Base-by-base conservation (phyloP, 2,329 filamentous ascomycete genomes). In the Epichloe brachyelytri region DNA sequence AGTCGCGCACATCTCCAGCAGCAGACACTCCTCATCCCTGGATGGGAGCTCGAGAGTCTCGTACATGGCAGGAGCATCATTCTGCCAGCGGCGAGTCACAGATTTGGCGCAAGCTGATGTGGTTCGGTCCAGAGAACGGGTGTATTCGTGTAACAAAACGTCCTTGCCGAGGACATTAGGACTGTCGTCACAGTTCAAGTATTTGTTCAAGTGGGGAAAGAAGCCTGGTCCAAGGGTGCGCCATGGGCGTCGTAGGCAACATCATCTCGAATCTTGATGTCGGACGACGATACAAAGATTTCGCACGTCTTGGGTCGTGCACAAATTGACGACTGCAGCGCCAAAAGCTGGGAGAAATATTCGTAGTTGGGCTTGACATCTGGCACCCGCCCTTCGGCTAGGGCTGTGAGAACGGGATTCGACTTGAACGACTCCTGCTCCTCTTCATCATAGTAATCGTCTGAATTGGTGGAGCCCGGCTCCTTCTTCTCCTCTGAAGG, bases 1-100 rank as follows among this genome's bases (percentile, higher is more conserved):
- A 1, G 78, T 78, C 4, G 77, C 72, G 54, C 81, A 78, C 69
- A 83, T 79, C 65, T 83, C 79, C 54, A 83, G 68, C 37, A 82
- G 74, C 53, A 79, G 77, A 38, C 74, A 74, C 20, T 73, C 68
- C 56, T 79, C 71, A 34, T 77, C 72, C 10, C 72, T 68, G 2
- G 69, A 64, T 10, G 72, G 68, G 2, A 71, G 64, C 49, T 76
- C 69, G 4, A 83, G 71, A 37, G 73, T 70, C 47, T 75, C 71
- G 55, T 74, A 70, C 53, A 83, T 72, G 48, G 74, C 71, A 0
- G 79, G 78, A 51, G 81, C 81, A 46, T 73, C 72, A 49, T 72
- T 70, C 54, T 79, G 74, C 80, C 80, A 83, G 52, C 77, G 70
- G 43, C 72, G 64, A 45, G 71, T 69, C 57, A 80, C 67, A 44